Base-by-base conservation (phyloP, 495 filamentous ascomycete genomes). In the Neurospora tetraspora region DNA sequence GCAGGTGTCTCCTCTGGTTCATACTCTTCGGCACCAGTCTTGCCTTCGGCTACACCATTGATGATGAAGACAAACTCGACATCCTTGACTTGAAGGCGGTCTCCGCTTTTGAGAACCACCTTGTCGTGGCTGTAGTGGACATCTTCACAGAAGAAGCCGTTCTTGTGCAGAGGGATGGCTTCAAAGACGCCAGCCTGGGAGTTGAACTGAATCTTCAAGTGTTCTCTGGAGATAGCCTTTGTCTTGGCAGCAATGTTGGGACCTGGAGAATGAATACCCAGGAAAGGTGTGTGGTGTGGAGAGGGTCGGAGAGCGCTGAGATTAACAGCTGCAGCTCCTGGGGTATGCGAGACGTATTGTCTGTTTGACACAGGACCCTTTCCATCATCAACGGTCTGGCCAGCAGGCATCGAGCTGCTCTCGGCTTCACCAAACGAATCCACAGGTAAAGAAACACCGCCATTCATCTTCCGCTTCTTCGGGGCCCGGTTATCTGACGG, bases 141-240 rank as follows among this genome's bases (percentile, higher is more conserved):
- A 40, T 92, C 91, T 69, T 97, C 91, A 68, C 93, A 88, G 73
- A 95, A 97, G 39, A 92, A 91, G 39, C 94, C 94, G 78, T 97
- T 98, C 75, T 90, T 88, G 70, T 95, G 94, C 76, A 95, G 83
- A 4, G 96, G 89, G 45, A 91, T 85, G 76, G 96, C 88, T 77
- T 96, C 91, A 73, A 94, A 99, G 16, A 90, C 80, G 71, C 90
- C 87, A 73, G 86, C 87, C 27, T 89, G 86, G 73, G 90, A 89
- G 76, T 95, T 94, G 80, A 93, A 98, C 14, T 88, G 81, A 70
- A 99, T 94, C 77, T 89, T 91, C 42, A 94, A 88, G 80, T 99
- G 96, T 77, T 91, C 86, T 45, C 95, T 88, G 7, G 94, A 97
- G 42, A 98, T 98, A 34, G 88, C 90, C 70, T 91, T 91, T 69